Conservation (phyloP, 2,329 filamentous ascomycete species). For the Cladosporium velox region DNA sequence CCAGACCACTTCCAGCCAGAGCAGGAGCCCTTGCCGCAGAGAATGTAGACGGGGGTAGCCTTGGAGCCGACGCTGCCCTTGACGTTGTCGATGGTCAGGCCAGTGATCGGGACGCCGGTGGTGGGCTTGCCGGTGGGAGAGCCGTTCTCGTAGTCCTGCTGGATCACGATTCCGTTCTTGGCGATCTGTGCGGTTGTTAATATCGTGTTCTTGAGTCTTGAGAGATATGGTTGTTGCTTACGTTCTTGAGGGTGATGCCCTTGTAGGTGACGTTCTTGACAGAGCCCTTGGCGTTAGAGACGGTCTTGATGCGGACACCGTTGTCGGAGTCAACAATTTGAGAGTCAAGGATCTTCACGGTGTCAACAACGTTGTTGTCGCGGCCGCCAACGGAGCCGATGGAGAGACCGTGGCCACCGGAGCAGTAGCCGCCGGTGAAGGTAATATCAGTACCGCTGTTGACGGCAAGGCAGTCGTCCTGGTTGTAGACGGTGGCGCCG, state of each 20-base stretch:
- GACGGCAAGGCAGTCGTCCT: conserved; percentile 37
- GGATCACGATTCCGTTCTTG: conserved; percentile 58
- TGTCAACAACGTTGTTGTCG: conserved; percentile 51
- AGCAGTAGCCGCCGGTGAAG: conserved; percentile 47
- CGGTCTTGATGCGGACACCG: conserved; percentile 57
- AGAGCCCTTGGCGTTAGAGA: conserved; percentile 52
- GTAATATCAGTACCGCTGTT: conserved; percentile 44
- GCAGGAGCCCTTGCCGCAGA: conserved; percentile 56
- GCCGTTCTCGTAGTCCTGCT: conserved; percentile 60
- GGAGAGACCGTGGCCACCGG: conserved; percentile 56
- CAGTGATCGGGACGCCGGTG: conserved; percentile 56
- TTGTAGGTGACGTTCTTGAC: conserved; percentile 56
- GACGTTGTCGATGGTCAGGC: conserved; percentile 48
- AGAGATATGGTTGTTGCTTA: not conserved
- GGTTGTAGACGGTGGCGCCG: conserved; percentile 33
- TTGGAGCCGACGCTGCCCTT: conserved; percentile 45
- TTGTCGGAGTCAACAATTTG: conserved; percentile 51
- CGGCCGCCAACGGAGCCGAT: conserved; percentile 59
- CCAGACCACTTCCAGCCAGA: conserved; percentile 56
- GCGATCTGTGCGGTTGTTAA: conserved; percentile 45
- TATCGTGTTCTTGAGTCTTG: no score
- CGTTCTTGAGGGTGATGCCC: conserved; percentile 48
- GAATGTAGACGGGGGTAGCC: conserved; percentile 51
- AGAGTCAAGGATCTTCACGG: conserved; percentile 50
- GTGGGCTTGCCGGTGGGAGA: conserved; percentile 39